Base-by-base conservation (phyloP, 148 eudicot genomes). In the Rhododendron simsii region DNA sequence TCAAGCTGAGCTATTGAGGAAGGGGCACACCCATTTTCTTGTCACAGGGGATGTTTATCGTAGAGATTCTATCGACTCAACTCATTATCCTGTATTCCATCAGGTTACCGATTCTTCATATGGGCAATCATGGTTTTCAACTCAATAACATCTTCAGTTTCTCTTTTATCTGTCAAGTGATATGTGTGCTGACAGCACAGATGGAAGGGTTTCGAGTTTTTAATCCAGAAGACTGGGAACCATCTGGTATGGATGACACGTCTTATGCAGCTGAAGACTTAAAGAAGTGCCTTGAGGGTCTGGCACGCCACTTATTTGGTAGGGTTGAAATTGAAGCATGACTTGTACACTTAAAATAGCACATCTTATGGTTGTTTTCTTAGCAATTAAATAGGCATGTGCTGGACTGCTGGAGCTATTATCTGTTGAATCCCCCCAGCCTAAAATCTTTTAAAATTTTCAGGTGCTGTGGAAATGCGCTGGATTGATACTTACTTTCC, bases 401-500 rank as follows among this genome's bases (percentile, higher is more conserved):
- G 77, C 50, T 67, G 39, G 35, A n/a, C 47, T 44, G 55, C 61
- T 67, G 28, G 35, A 47, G 13, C 67, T 82, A 67, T 35, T 44
- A 39, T 84, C 85, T 87, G 47, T 13, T 53, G 47, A 33, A 48
- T 77, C 28, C 21, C 3, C 79, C 28, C 4, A 53, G 47, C 53
- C 53, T 14, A 82, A 73, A 55, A 87, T 33, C 21, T 81, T 28
- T 57, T 81, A 45, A 85, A 75, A 28, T 74, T 51, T 83, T 85
- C 89, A 98, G 99, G 99, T 90, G 90, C 93, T 77, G 98, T 98
- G 78, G 99, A 95, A 90, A 98, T 98, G 99, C 98, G 99, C 69
- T 98, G 99, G 99, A 89, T 98, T 85, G 98, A 98, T 89, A 93
- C 99, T 81, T 97, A 97, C 78, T 97, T 97, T 91, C 99, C 99